phyloP scores from a whole-genome alignment of 352 stramenopile genomes.

The Globisporangium okanoganense region DNA sequence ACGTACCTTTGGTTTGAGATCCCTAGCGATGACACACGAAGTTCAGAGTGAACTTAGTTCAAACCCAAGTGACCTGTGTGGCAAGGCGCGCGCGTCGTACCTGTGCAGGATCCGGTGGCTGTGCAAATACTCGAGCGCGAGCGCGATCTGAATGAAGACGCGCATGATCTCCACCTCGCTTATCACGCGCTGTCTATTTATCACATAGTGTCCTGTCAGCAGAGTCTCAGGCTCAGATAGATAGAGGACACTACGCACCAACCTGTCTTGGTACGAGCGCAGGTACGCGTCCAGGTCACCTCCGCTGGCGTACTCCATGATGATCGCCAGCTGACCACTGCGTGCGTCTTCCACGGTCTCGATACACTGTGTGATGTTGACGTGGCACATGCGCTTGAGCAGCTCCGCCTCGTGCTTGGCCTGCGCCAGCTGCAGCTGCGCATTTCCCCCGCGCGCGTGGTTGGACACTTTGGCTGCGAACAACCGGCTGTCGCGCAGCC shows the following conservation, averaged over 20 bases:
- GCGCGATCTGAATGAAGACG: conserved; percentile 60
- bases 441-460: conserved; percentile 10
- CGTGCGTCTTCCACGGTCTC: conserved; percentile 26
- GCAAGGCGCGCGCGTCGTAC: conserved; percentile 13
- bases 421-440: conserved; percentile 5
- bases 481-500: conserved; percentile 25
- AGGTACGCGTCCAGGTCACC: conserved; percentile 63
- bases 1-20: conserved; percentile 53
- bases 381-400: conserved; percentile 40
- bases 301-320: conserved; percentile 75
- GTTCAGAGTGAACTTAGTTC: neutral
- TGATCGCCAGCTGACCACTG: conserved; percentile 30
- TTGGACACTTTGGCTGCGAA: conserved; percentile 54
- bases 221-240: neutral
- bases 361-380: conserved; percentile 66
- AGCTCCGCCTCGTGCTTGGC: conserved; percentile 44
- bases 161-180: conserved; percentile 54
- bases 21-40: conserved; percentile 20
- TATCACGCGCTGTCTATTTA: conserved; percentile 13
- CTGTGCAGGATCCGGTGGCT: conserved; percentile 55
- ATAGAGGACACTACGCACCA: conserved; percentile 1
- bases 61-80: neutral
- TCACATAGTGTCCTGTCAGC: conserved; percentile 3
- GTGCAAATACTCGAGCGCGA: conserved; percentile 64
- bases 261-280: conserved; percentile 5